Base-by-base conservation (phyloP, 2,329 filamentous ascomycete species). In the Penicillium expansum region DNA sequence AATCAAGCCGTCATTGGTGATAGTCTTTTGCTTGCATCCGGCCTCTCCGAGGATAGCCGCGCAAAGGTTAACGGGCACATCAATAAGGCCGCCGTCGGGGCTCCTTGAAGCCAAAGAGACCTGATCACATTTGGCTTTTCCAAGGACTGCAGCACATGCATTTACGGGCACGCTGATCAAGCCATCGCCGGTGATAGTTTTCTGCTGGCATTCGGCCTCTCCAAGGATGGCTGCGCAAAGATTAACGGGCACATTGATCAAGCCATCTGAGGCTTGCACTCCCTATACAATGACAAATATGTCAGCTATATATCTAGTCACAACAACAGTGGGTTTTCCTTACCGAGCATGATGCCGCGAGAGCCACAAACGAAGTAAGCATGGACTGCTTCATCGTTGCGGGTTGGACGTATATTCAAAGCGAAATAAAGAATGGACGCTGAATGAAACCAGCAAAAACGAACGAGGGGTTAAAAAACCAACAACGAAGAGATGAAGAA, bases 111-210 rank as follows among this genome's bases (percentile, higher is more conserved):
- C 14, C 38, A 41, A 41, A 22, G 59, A 47, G 38, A 47, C 55
- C 55, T 68, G 66, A n/a, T 67, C 54, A 52, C 67, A 69, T 53
- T 67, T 65, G 52, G 58, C 61, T 22, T 61, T 33, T 32, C 67
- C 67, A 16, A 69, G 62, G 32, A 61, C 65, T 49, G 61, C 65
- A 20, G 65, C 7, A 42, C 67, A 69, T 13, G 49, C 49, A 29
- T 67, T 58, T n/a, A 68, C 18, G 30, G 67, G 67, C 1, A 69
- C 61, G 18, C 62, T 63, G 53, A 69, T 63, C 51, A 69, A 48
- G 1, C 43, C 43, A 38, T 56, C 54, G 30, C 51, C 55, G 48
- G 55, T 39, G 32, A 39, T 22, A 44, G 38, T 58, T 42, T 62
- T 30, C 54, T 64, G 61, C 20, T 68, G 55, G 63, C 67, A 69